Percentiles rank a stretch among this genome's conserved stretches.
These are phyloP conservation scores for Globisporangium heterothallicum DNA, from an alignment of 352 stramenopile genomes.

Conservation along the genomic window DNA sequence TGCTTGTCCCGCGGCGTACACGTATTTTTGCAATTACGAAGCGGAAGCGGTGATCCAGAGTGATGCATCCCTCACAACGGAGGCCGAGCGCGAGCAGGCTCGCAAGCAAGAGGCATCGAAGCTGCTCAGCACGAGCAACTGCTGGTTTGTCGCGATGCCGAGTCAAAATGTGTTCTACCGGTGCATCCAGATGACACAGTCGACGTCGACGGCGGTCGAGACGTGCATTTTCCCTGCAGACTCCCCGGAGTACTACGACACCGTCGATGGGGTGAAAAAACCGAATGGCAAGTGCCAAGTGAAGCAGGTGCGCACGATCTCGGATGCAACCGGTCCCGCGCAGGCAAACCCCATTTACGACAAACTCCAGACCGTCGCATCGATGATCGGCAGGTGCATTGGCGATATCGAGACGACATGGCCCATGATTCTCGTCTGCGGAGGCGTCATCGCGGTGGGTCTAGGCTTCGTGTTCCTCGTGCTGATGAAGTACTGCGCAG, in stretches of 20 bases:
- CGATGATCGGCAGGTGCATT: conserved; percentile 52
- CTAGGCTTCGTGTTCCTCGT: conserved; percentile 68
- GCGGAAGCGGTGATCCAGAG: conserved; percentile 44
- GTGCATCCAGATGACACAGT: conserved; percentile 65
- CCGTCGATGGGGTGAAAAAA: conserved; percentile 29
- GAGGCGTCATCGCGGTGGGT: conserved; percentile 37
- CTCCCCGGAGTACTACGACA: conserved; percentile 61
- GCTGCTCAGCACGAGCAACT: conserved; percentile 31
- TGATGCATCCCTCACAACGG: conserved; percentile 32
- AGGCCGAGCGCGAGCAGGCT: conserved; percentile 32
- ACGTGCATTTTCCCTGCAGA: conserved; percentile 69
- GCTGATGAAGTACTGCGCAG: conserved; percentile 64
- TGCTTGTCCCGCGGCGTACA: conserved; percentile 32
- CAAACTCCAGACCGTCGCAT: conserved; percentile 43
- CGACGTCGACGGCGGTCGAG: conserved; percentile 54
- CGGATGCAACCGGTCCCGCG: conserved; percentile 44
- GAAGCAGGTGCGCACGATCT: conserved; percentile 53
- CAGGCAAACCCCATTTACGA: conserved; percentile 75
- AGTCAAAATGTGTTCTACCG: conserved; percentile 72
- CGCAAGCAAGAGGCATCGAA: conserved; percentile 38
- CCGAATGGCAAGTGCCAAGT: conserved; percentile 74
- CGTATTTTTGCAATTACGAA: conserved; percentile 78
- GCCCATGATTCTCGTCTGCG: conserved; percentile 42
- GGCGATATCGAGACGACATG: conserved; percentile 65
- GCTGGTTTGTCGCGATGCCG: conserved; percentile 63